phyloP scores from a whole-genome alignment of 1,139 yeast genomes.

The Candida glucosophila region DNA sequence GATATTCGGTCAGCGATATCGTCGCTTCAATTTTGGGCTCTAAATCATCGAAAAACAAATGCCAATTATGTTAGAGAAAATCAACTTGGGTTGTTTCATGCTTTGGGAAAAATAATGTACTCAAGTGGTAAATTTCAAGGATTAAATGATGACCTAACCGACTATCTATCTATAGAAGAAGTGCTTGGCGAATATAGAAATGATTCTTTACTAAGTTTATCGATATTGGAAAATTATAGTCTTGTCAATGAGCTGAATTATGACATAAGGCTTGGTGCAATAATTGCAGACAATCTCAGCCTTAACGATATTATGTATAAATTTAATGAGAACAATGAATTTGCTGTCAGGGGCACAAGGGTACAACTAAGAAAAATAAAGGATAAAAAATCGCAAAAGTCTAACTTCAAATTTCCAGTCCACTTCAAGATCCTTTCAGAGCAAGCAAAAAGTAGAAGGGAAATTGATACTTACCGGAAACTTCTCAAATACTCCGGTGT shows the following conservation, averaged over 20 bases:
- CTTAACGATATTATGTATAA: slow-evolving; percentile 19
- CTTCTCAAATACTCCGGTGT: slow-evolving; percentile 11
- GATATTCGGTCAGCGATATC: slow-evolving; percentile 71
- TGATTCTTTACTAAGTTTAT: slow-evolving; percentile 23
- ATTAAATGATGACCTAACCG: slow-evolving; percentile 12
- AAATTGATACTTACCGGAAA: slow-evolving; percentile 22
- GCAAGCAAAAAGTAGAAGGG: slow-evolving; percentile 16
- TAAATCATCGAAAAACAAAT: slow-evolving; percentile 5
- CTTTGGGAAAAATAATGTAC: slow-evolving; percentile 56
- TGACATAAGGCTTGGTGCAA: slow-evolving; percentile 16
- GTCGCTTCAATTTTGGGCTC: slow-evolving; percentile 64
- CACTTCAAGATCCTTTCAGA: slow-evolving; percentile 29
- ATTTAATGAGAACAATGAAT: slow-evolving; percentile 17
- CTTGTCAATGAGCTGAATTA: slow-evolving; percentile 21
- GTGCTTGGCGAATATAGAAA: slow-evolving; percentile 22
- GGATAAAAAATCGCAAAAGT: slow-evolving; percentile 4
- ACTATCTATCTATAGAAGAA: slow-evolving; percentile 22
- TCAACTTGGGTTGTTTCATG: slow-evolving; percentile 54
- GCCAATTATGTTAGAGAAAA: slow-evolving; percentile 22
- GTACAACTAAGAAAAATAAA: slow-evolving; percentile 12
- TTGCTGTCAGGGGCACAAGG: slow-evolving; percentile 25
- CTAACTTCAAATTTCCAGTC: slow-evolving; percentile 27
- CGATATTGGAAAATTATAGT: slow-evolving; percentile 33
- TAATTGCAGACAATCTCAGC: slow-evolving; percentile 25
- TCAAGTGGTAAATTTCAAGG: slow-evolving; percentile 35